Conservation (phyloP, 2,329 filamentous ascomycete genomes). For the Colletotrichum tropicale region DNA sequence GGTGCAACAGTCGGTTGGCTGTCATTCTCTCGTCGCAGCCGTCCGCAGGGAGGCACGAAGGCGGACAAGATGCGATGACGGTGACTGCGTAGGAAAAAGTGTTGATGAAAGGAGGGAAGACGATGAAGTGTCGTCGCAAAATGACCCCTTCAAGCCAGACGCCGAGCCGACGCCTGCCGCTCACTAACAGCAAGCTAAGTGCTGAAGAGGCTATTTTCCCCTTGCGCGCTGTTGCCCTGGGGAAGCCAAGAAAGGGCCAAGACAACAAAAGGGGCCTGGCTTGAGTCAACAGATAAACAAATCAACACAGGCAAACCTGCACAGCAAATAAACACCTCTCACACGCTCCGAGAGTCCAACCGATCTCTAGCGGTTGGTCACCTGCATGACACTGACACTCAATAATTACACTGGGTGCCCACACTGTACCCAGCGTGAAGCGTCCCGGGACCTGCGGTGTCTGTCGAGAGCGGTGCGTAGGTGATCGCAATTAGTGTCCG, state of each 20-base stretch:
- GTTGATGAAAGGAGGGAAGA: background rate
- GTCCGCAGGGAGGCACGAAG: background rate
- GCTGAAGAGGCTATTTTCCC: background rate
- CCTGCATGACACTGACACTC: constrained; percentile 12
- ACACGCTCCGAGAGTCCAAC: background rate
- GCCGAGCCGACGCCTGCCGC: constrained; percentile 7
- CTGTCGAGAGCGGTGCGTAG: background rate
- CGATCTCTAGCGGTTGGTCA: background rate
- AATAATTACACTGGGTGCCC: background rate
- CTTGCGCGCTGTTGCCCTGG: constrained; percentile 6
- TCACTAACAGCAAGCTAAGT: background rate
- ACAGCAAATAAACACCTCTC: background rate
- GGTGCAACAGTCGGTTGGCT: background rate
- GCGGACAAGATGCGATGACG: background rate
- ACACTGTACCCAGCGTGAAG: background rate
- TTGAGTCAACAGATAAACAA: constrained; percentile 1
- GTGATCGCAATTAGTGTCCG: background rate
- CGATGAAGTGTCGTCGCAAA: background rate
- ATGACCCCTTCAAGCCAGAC: constrained; percentile 7
- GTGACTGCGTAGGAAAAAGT: background rate
- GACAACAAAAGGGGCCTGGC: background rate
- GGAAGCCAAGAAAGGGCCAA: constrained; percentile 4
- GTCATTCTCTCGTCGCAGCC: background rate
- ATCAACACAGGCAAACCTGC: background rate
- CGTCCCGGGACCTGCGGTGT: background rate